Evolutionary conservation across 2,329 filamentous ascomycete species (phyloP), one percentile per base, ranked within the genome.

Genomic region (Apiospora kogelbergensis): DNA sequence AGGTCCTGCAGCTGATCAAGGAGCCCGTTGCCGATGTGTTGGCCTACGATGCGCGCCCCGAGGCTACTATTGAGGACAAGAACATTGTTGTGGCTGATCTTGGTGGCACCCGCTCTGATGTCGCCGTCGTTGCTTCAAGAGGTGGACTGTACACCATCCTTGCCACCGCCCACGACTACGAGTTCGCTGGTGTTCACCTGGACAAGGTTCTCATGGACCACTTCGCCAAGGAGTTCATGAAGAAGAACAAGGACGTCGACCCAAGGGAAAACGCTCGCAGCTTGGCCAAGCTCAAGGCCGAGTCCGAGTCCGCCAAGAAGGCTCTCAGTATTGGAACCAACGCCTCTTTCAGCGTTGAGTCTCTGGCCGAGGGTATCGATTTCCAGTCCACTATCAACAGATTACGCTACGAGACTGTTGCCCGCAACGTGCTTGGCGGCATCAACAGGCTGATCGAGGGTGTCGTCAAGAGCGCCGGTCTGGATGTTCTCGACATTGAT

Each of bases 211-310:
- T 99, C 70, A 93, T 97, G 80, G 95, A 99, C 80, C 91, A 98
- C 86, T 98, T 98, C 76, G 93, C 95, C 75, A 99, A 99, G 87
- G 96, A 99, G 83, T 99, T 99, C 84, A 88, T 96, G 78, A 98
- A 99, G 89, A 97, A 97, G 88, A 89, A 98, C 88, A 91, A 91
- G 84, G 82, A 81, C 44, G 89, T 89, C 69, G 96, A 98, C 81
- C 96, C 96, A 26, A 89, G 95, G 74, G 88, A 91, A 78, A 93
- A 96, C 79, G 86, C 91, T 68, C 91, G 91, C 76, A 92, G 92
- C 76, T 84, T 98, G 75, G 95, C 96, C 71, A 99, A 98, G 88
- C 86, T 99, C 74, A 95, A 94, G 82, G 87, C 94, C 64, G 96
- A 98, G 85, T 89, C 94, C 73, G 96, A 99, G 84, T 88, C 91